Percentiles rank a stretch among this genome's conserved stretches.
Conservation (phyloP, 2,329 filamentous ascomycete species). For the Dothistroma septosporum region DNA sequence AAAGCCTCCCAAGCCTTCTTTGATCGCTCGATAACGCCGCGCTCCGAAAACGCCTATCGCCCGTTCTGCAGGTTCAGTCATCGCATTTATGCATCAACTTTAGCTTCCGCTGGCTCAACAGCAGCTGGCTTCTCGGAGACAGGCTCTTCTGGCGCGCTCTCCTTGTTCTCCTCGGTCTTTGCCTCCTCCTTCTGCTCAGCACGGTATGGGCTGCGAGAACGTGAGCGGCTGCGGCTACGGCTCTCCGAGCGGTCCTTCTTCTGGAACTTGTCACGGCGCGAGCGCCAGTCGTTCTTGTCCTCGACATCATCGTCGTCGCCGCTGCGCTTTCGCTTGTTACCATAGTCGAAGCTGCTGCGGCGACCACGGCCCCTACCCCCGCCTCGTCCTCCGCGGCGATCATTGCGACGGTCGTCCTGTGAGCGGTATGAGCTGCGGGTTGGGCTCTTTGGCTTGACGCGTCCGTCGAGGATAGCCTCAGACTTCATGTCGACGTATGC, state of each 20-base stretch:
- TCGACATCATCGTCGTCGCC: slow-evolving; percentile 23
- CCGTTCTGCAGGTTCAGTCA: neutral
- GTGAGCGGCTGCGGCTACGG: slow-evolving; percentile 16
- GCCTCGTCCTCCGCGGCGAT: slow-evolving; percentile 31
- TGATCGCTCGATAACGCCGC: neutral
- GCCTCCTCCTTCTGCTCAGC: slow-evolving; percentile 13
- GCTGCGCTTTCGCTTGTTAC: slow-evolving; percentile 27
- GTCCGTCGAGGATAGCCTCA: slow-evolving; percentile 42
- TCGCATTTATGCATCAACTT: neutral
- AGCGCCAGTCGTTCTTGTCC: slow-evolving; percentile 24
- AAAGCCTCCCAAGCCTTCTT: neutral
- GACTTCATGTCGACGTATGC: slow-evolving; percentile 64
- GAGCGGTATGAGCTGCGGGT: slow-evolving; percentile 32
- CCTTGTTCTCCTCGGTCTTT: slow-evolving; percentile 14
- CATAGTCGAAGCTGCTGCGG: slow-evolving; percentile 28
- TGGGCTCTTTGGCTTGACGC: slow-evolving; percentile 33
- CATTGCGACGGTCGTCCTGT: slow-evolving; percentile 38
- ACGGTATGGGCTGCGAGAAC: slow-evolving; percentile 16
- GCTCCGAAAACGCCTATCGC: neutral
- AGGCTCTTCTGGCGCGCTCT: neutral
- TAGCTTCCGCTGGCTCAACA: neutral
- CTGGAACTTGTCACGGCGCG: slow-evolving; percentile 23
- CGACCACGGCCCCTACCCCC: slow-evolving; percentile 27
- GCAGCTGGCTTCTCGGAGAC: neutral
- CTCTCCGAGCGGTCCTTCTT: slow-evolving; percentile 16